A percentile compares a stretch with the other conserved stretches of the same genome.
phyloP scores from a whole-genome alignment of 768 basidiomycete genomes.

The Sarcomyxa edulis region DNA sequence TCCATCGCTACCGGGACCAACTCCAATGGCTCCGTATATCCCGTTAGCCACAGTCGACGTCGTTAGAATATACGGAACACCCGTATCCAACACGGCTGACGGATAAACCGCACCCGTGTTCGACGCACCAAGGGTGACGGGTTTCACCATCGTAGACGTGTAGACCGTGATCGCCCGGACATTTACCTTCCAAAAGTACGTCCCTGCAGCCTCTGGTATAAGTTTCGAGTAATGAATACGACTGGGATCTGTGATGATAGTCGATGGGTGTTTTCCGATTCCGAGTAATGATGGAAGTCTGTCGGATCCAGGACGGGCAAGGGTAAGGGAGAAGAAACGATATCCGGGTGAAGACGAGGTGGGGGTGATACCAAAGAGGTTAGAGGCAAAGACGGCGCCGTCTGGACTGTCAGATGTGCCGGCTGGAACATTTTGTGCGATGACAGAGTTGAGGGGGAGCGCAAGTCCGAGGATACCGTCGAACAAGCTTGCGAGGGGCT shows the following conservation, averaged over 20 bases:
- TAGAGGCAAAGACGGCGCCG: slow-evolving; percentile 64
- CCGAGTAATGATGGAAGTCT: slow-evolving; percentile 56
- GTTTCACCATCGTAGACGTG: slow-evolving; percentile 33
- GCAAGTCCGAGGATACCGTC: slow-evolving; percentile 73
- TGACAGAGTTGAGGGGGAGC: slow-evolving; percentile 67
- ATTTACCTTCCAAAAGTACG: slow-evolving; percentile 57
- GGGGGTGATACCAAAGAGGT: slow-evolving; percentile 67
- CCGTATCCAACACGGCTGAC: slow-evolving; percentile 69
- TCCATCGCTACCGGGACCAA: slow-evolving; percentile 54
- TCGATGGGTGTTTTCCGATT: slow-evolving; percentile 61
- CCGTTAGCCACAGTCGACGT: slow-evolving; percentile 59
- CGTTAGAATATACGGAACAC: slow-evolving; percentile 62
- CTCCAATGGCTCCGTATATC: slow-evolving; percentile 71
- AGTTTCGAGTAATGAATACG: slow-evolving; percentile 45
- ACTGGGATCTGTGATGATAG: slow-evolving; percentile 47
- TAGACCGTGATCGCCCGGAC: slow-evolving; percentile 60
- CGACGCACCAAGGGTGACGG: slow-evolving; percentile 35
- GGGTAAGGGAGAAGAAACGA: slow-evolving; percentile 63
- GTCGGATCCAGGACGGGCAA: slow-evolving; percentile 61
- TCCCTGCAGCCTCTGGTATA: slow-evolving; percentile 33
- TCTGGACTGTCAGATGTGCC: slow-evolving; percentile 46
- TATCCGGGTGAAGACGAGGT: slow-evolving; percentile 42
- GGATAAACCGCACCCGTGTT: slow-evolving; percentile 40
- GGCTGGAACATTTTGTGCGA: slow-evolving; percentile 46
- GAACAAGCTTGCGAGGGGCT: slow-evolving; percentile 54